Evolutionary conservation across 805 yeast genomes (phyloP), one percentile per base, ranked within the genome.

Genomic region (Suhomyces sp.): DNA sequence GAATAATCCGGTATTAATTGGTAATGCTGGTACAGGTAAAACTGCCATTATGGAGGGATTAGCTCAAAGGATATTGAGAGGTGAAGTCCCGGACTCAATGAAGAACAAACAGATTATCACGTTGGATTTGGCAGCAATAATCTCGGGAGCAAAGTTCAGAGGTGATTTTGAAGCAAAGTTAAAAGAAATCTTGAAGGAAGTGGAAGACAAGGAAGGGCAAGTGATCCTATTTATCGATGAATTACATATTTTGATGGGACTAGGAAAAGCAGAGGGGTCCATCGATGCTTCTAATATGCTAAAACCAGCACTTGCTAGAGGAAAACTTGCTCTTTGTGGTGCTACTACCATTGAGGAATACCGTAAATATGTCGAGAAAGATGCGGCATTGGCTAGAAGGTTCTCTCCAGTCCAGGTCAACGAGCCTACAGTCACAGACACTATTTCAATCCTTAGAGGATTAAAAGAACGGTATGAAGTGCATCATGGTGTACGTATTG

Each of bases 1-100:
- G 61, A 93, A 93, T 58, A 91, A 91, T 53, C 98, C 98, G 0
- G 95, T 93, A 1, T 61, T 91, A 36, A 88, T 93, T 26, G 98
- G 98, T 43, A 79, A 85, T 47, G 98, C 98, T 1, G 98, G 98
- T 64, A 95, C 96, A 0, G 98, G 98, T 65, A 91, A 91, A 60
- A 93, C 98, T 0, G 95, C 98, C 5, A 79, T 93, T 39, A 84
- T 93, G 78, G 98, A 93, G 56, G 98, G 98, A 0, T 68, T 93
- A 25, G 98, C 98, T 0, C 98, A 93, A 60, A 70, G 97, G 51
- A 90, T 93, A 32, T 79, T 87, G 6, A 78, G 83, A 38, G 91
- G 91, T 9, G 95, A 90, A 55, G 98, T 91, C 1, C 98, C 98
- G 0, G 98, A 93, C 43, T 77, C 88, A 27, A 82, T 91, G 83